Evolutionary conservation across 2,329 filamentous ascomycete species (phyloP).

Genomic region (Fusarium nurragi): DNA sequence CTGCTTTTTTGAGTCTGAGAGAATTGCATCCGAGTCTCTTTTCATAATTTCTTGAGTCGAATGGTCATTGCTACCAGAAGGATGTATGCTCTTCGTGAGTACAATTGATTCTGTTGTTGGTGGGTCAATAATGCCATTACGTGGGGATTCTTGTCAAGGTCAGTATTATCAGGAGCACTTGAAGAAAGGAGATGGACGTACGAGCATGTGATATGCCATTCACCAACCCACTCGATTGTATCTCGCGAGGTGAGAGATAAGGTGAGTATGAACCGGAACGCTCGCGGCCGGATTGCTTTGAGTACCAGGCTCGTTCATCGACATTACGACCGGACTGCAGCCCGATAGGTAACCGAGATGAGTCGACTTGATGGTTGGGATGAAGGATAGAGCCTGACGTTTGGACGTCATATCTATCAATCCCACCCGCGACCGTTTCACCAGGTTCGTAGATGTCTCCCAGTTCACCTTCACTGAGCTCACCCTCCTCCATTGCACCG

Average conservation of each 20-base stretch:
- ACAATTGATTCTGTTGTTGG: not conserved
- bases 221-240: conserved; percentile 43
- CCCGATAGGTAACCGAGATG: not conserved
- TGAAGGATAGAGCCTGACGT: not conserved
- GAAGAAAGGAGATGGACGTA: not conserved
- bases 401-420: not conserved
- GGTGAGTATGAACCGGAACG: conserved; percentile 64
- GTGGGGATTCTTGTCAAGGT: conserved; percentile 26
- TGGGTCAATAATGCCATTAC: not conserved
- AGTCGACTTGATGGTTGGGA: not conserved
- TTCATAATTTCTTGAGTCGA: not conserved
- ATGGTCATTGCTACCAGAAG: not conserved
- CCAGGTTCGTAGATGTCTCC: conserved; percentile 64
- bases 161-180: not conserved
- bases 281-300: conserved; percentile 49
- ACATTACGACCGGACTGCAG: not conserved
- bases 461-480: conserved; percentile 75
- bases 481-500: conserved; percentile 71
- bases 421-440: conserved; percentile 14
- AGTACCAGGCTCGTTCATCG: conserved; percentile 4
- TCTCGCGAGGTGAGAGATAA: conserved; percentile 60
- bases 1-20: conserved; percentile 60
- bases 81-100: not conserved
- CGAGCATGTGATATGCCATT: conserved; percentile 17
- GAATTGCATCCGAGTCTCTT: not conserved